Evolutionary conservation across 164 flowering plant species (phyloP), one percentile per base, ranked within the genome.

Genomic region (Vitis rupestris): DNA sequence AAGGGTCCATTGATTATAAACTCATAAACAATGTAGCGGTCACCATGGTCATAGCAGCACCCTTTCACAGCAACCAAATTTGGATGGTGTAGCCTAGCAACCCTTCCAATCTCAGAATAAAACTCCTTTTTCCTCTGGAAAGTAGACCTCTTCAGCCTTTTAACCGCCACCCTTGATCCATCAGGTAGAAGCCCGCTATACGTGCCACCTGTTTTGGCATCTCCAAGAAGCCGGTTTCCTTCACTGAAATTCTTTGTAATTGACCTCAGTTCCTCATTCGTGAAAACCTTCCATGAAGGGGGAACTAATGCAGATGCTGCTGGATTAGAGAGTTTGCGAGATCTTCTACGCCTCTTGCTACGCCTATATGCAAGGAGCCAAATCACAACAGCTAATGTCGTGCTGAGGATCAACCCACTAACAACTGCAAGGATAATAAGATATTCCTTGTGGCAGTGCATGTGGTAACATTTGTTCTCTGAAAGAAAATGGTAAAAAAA

Each of bases 41-140:
- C 94, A 64, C 97, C 93, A 74, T 91, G 97, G 81, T 91, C 87
- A 82, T 91, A 95, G 81, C 98, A 95, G 66, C 99, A 95, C 72
- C 98, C 98, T 80, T 87, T 93, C 29, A 95, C 78, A 59, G 97
- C 88, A 64, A 93, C 97, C 53, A 95, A 75, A 79, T 89, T 95
- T 50, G 97, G 94, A 76, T 95, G 97, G 68, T 81, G 90, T 72
- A 95, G 94, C 76, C 85, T 88, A 29, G 99, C 93, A 76, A 91
- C 91, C 70, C 93, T 86, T 74, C 98, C 88, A 72, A 93, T 85
- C 77, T 90, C 96, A 64, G 98, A 90, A 69, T 84, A 90, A 67
- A 95, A 95, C 74, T 95, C 99, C 75, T 91, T 93, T 74, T 92
- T 94, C 83, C 98, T 84, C 74, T 95, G 98, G 75, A 88, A 88